Conservation (phyloP, 495 filamentous ascomycete genomes). For the Neurospora africana region DNA sequence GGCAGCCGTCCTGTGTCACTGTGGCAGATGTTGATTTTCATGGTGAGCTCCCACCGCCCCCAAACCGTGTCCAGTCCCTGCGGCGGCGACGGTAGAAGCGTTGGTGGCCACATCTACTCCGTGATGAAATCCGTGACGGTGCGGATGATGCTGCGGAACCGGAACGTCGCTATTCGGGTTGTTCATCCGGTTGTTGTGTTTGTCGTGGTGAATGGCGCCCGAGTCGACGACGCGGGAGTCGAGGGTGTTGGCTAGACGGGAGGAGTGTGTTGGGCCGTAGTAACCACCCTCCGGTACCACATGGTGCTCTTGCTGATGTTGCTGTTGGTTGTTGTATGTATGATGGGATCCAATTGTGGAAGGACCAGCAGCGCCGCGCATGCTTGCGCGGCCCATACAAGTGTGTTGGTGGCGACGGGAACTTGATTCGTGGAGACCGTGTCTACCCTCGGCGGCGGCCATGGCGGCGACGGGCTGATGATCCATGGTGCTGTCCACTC, state of each 20-base stretch:
- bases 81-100: neutral
- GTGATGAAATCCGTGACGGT: neutral
- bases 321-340: constrained; percentile 7
- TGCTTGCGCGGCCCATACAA: neutral
- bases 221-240: constrained; percentile 1
- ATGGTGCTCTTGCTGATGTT: constrained; percentile 15
- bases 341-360: neutral
- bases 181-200: constrained; percentile 5
- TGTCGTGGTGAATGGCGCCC: constrained; percentile 1
- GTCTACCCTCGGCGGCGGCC: constrained; percentile 18
- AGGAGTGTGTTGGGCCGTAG: constrained; percentile 22
- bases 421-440: constrained; percentile 28
- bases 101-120: neutral
- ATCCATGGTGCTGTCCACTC: constrained; percentile 45
- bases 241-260: constrained; percentile 23
- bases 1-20: neutral
- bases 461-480: constrained; percentile 13
- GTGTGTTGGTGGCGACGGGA: neutral
- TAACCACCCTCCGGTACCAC: constrained; percentile 20
- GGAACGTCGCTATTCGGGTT: neutral
- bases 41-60: neutral
- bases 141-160: neutral
- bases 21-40: neutral
- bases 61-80: neutral
- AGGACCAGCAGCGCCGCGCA: constrained; percentile 5